Base-by-base conservation (phyloP, 495 filamentous ascomycete genomes). In the Penicillium odoratum region DNA sequence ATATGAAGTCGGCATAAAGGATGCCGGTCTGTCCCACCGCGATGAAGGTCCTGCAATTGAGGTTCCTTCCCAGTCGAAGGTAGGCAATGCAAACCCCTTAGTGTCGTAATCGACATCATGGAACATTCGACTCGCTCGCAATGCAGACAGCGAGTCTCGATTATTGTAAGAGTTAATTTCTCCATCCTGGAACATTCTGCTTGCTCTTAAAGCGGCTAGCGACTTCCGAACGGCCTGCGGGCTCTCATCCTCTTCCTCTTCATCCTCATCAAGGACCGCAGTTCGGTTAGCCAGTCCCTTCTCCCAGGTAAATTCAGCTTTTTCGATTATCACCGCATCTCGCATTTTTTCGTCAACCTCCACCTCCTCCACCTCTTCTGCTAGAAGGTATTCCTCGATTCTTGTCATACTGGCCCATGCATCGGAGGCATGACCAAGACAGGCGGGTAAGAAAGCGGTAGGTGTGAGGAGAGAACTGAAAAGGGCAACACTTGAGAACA, bases 401-500 rank as follows among this genome's bases (percentile, higher is more conserved):
- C 28, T 48, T 29, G 26, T 48, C 15, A 48, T 26, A 29, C 26
- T 29, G n/a, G 46, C 46, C 15, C 46, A 26, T 30, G 46, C 25
- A 11, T 48, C 26, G 10, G 46, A 48, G 1, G 28, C 46, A 26
- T 48, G 46, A 15, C 46, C 28, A 29, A 48, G 26, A 30, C 25
- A 29, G 3, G 46, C 46, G 2, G 46, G 46, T 4, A 48, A 28
- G 28, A 30, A 48, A 5, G 46, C 28, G 15, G 46, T 30, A 30
- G 46, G 46, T 8, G 28, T 29, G 15, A 48, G 46, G 10, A 48
- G n/a, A 33, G 46, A 48, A 13, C 15, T 29, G 46, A 48, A 48
- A 4, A 48, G 46, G 21, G 46, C 46, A 16, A 29, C 28, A 30
- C 46, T 48, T 13, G 46, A 48, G 46, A 48, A 48, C 3, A 48